Evolutionary conservation across 352 stramenopile species (phyloP), one percentile per base, ranked within the genome.

Genomic region (Peronosclerospora sorghi): DNA sequence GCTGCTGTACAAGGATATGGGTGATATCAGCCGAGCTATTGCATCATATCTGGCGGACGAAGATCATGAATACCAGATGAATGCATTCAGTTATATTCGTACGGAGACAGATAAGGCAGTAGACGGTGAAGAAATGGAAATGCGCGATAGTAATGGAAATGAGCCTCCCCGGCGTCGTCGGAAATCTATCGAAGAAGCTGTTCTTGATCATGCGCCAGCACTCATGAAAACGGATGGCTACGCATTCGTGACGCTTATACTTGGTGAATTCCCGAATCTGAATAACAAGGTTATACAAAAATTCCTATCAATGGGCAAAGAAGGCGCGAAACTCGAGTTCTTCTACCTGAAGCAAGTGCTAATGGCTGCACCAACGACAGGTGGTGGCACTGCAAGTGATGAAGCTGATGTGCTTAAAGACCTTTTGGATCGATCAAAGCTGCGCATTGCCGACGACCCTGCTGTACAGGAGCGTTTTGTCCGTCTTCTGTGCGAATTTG

Each of bases 141-240:
- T 36, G 48, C 62, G 53, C 13, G 66, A 86, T 18, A 62, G 36
- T 48, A 55, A 65, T 47, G 40, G 36, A 32, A 37, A 23, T 35
- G 52, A 59, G 14, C 48, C 52, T 21, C 64, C 48, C 20, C 63
- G 61, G 44, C 65, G 58, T 19, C 72, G 68, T 19, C 74, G 68
- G 8, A 84, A 82, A 45, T 49, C 71, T 18, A 83, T 92, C 26
- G 79, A 92, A 53, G 67, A 85, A 8, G 79, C 77, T n/a, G 58
- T 92, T 30, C 54, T 92, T 9, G 66, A 51, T 13, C 75, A 92
- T 45, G 73, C 76, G 1, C 68, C 73, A 10, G 68, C 78, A 18
- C 62, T 97, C 5, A 77, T 97, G 53, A 79, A 91, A 36, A 79
- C 94, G 5, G 86, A 97, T 45, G 67, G 71, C 24, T 84, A 88